phyloP scores from a whole-genome alignment of 345 rosid genomes.

The Limnanthes douglasii region DNA sequence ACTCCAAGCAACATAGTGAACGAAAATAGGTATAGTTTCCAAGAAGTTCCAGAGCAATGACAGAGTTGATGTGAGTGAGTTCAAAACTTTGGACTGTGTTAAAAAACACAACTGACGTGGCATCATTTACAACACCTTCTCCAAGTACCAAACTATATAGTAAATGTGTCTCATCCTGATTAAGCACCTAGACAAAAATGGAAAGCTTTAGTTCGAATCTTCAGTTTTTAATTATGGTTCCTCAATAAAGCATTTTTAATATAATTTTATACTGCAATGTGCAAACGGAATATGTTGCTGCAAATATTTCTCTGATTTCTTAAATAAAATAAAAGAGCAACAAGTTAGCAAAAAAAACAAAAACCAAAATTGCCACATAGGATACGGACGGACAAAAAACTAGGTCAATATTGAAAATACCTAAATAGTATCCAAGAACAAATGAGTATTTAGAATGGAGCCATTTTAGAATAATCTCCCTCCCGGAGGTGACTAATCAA shows the following conservation, averaged over 20 bases:
- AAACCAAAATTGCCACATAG: no score
- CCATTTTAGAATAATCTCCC: constrained; percentile 96
- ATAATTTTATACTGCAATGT: constrained; percentile 59
- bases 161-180: constrained; percentile 87
- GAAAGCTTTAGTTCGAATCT: neutral
- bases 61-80: constrained; percentile 44
- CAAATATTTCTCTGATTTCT: constrained; percentile 96
- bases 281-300: constrained; percentile 98
- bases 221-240: neutral
- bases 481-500: constrained; percentile 79
- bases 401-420: no score
- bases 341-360: no score
- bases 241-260: no score
- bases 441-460: constrained; percentile 93
- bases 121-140: constrained; percentile 96
- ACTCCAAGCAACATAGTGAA: constrained; percentile 74
- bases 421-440: no score
- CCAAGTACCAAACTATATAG: constrained; percentile 87
- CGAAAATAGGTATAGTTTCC: constrained; percentile 64
- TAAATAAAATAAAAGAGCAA: constrained; percentile 13
- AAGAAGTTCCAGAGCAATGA: constrained; percentile 35
- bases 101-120: constrained; percentile 94
- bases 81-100: constrained; percentile 84
- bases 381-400: no score
- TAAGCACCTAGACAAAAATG: constrained; percentile 46